Conservation (phyloP, 129 eudicot species). For the Tanacetum coccineum region DNA sequence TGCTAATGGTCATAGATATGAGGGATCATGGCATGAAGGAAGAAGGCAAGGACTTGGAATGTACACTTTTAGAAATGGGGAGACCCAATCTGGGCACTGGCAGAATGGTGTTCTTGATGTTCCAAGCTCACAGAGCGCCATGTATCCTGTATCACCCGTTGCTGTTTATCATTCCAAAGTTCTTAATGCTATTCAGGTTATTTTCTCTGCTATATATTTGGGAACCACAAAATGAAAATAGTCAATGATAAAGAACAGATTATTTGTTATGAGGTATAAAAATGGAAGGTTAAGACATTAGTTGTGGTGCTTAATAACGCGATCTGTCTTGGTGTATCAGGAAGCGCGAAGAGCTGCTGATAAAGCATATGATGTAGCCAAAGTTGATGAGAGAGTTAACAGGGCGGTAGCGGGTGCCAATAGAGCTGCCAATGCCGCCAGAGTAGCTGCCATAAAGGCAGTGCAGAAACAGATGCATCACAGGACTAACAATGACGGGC, state of each 20-base stretch:
- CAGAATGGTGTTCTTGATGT: background rate
- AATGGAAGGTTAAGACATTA: background rate
- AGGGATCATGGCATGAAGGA: conserved; percentile 99
- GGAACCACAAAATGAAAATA: too few relatives aligned
- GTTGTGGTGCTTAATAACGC: too few relatives aligned
- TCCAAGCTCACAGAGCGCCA: background rate
- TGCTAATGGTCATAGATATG: conserved; percentile 90
- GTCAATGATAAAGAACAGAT: background rate
- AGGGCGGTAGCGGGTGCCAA: too few relatives aligned
- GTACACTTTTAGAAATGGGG: conserved; percentile 13
- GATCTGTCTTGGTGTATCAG: too few relatives aligned
- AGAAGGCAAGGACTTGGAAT: conserved; percentile 95
- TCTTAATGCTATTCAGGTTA: background rate
- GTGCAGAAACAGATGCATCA: too few relatives aligned
- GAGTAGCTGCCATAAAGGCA: conserved; percentile 26
- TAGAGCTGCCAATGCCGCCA: too few relatives aligned
- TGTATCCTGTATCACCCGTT: background rate
- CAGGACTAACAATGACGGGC: too few relatives aligned
- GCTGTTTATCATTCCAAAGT: background rate
- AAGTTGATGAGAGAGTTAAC: too few relatives aligned
- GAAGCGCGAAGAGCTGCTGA: too few relatives aligned
- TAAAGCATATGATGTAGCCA: too few relatives aligned
- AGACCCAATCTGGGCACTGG: background rate
- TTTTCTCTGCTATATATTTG: background rate
- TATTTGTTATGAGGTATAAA: background rate